These are phyloP conservation scores for Candida sp. DNA, from an alignment of 1,139 yeast species.

Conservation along the genomic window DNA sequence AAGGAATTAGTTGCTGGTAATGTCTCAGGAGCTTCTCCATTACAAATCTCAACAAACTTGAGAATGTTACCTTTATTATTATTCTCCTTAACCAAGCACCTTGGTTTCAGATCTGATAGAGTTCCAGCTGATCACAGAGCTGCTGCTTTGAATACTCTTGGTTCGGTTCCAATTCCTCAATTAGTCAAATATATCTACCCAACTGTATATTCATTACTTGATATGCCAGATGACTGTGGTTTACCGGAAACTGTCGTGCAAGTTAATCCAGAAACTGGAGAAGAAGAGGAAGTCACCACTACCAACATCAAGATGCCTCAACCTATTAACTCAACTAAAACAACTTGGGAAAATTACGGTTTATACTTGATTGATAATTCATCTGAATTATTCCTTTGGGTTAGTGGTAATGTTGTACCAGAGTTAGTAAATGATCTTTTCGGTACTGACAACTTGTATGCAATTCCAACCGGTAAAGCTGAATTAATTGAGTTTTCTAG, in stretches of 20 bases:
- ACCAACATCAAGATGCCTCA: slow-evolving; percentile 78
- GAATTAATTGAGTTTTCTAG: slow-evolving; percentile 70
- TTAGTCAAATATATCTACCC: slow-evolving; percentile 86
- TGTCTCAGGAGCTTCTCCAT: slow-evolving; percentile 83
- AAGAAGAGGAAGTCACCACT: slow-evolving; percentile 35
- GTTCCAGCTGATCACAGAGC: slow-evolving; percentile 95
- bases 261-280: slow-evolving; percentile 46
- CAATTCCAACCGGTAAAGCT: slow-evolving; percentile 75
- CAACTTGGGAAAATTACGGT: slow-evolving; percentile 78
- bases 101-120: slow-evolving; percentile 79
- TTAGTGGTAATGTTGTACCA: slow-evolving; percentile 93
- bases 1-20: slow-evolving; percentile 91
- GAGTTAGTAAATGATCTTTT: slow-evolving; percentile 83
- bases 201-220: slow-evolving; percentile 83
- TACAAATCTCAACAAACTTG: slow-evolving; percentile 84
- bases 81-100: slow-evolving; percentile 79
- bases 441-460: slow-evolving; percentile 67
- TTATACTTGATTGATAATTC: slow-evolving; percentile 87
- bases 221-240: slow-evolving; percentile 92
- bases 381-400: slow-evolving; percentile 83
- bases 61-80: slow-evolving; percentile 90
- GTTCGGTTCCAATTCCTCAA: slow-evolving; percentile 78
- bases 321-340: slow-evolving; percentile 74
- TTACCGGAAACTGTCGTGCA: slow-evolving; percentile 51
- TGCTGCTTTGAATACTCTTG: slow-evolving; percentile 79